Base-by-base conservation (phyloP, 768 basidiomycete species). In the Lenzites betulinus region DNA sequence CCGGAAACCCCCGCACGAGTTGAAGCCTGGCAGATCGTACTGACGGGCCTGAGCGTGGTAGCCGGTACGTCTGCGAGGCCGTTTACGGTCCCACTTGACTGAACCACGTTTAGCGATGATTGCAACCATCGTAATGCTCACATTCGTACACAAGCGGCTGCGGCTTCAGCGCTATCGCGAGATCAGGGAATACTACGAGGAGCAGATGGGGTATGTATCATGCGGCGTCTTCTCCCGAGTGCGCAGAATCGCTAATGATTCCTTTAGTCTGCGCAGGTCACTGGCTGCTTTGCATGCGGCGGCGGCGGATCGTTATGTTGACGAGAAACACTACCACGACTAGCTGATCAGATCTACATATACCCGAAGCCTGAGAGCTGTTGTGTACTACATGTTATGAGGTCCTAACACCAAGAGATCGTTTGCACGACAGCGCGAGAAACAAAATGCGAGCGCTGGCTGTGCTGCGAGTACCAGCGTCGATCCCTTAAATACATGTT, bases 121-220 rank as follows among this genome's bases (percentile, higher is more conserved):
- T 11, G 66, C 74, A 12, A 76, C 73, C 0, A 75, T 76, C 53
- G 51, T 75, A 7, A 64, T 74, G 25, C 74, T 83, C 23, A 74
- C 73, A 2, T 60, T 81, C 12, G 51, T 80, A 11, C 77, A 83
- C 66, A 77, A 75, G 28, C 75, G 79, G 9, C 73, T 77, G 49
- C 78, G 77, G 13, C 68, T 74, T 7, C 62, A 62, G 7, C 72
- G 72, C 5, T 77, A 78, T 51, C 74, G 74, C 44, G 77, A 78
- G 60, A 60, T 83, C 33, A 70, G 76, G 41, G 78, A 81, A 42
- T 83, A 83, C 64, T 83, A 81, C 58, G 67, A 76, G 25, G 81
- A 84, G 63, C 83, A 83, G 64, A 70, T 79, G 35, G 70, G 64
- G 73, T 74, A 35, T 11, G 66, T 39, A 0, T 18, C 47, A 8